Evolutionary conservation across 306 rosid species (phyloP).

Genomic region (Cucurbita maxima): DNA sequence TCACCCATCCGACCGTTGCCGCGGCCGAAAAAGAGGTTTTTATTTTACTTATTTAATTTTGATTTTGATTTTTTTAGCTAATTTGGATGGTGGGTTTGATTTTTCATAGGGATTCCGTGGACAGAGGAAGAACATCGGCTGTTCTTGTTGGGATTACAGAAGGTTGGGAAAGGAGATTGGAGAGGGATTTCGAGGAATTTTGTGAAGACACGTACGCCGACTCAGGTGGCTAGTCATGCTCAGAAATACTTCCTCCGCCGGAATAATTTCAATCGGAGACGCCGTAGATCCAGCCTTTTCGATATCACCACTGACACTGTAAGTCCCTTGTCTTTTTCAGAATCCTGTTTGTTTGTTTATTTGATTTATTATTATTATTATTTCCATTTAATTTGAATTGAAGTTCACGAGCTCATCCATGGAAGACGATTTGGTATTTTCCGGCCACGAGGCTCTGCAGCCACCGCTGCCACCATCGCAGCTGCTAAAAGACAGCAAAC

Average conservation of each 20-base stretch:
- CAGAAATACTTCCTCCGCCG: slow-evolving; percentile 89
- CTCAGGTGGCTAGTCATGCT: slow-evolving; percentile 94
- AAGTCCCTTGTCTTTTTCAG: not conserved
- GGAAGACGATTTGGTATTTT: slow-evolving; percentile 30
- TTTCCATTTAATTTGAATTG: not conserved
- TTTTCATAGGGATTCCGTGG: slow-evolving; percentile 57
- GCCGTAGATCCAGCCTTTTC: slow-evolving; percentile 89
- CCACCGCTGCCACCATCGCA: slow-evolving; percentile 16
- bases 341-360: not conserved
- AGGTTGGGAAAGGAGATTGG: slow-evolving; percentile 92
- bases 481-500: slow-evolving; percentile 2
- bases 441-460: slow-evolving; percentile 16
- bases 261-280: slow-evolving; percentile 51
- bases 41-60: no score
- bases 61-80: no score
- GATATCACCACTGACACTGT: slow-evolving; percentile 53
- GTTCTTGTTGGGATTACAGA: slow-evolving; percentile 61
- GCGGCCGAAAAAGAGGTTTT: slow-evolving; percentile 77
- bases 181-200: slow-evolving; percentile 88
- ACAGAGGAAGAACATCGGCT: slow-evolving; percentile 76
- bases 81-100: not conserved
- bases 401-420: slow-evolving; percentile 42
- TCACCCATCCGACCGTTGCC: slow-evolving; percentile 57
- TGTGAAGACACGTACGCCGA: slow-evolving; percentile 82
- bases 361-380: no score